phyloP scores from a whole-genome alignment of 176 grass and related monocot species.

The Sorghum bicolor region Sorghum_bicolor_NCBIv3 NC_012875.2:50011001-50011500 shows the following conservation, averaged over 20 bases:
- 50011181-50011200: conserved; percentile 77
- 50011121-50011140: conserved; percentile 79
- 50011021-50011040: conserved; percentile 82
- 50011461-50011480: neutral
- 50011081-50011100: neutral
- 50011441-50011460: neutral
- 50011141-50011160: conserved; percentile 92
- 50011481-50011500: neutral
- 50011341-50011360: neutral
- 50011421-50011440: neutral
- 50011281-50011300: neutral
- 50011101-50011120: conserved; percentile 16
- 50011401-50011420: neutral
- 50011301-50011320: neutral
- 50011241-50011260: conserved; percentile 53
- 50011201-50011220: conserved; percentile 90
- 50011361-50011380: neutral
- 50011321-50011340: neutral
- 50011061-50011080: neutral
- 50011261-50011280: neutral
- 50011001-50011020: conserved; percentile 55
- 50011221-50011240: conserved; percentile 79
- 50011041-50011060: neutral
- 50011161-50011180: conserved; percentile 64
- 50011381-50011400: neutral